These are phyloP conservation scores for Mycothermus thermophilus DNA, from an alignment of 495 filamentous ascomycete species.

Conservation along the genomic window DNA sequence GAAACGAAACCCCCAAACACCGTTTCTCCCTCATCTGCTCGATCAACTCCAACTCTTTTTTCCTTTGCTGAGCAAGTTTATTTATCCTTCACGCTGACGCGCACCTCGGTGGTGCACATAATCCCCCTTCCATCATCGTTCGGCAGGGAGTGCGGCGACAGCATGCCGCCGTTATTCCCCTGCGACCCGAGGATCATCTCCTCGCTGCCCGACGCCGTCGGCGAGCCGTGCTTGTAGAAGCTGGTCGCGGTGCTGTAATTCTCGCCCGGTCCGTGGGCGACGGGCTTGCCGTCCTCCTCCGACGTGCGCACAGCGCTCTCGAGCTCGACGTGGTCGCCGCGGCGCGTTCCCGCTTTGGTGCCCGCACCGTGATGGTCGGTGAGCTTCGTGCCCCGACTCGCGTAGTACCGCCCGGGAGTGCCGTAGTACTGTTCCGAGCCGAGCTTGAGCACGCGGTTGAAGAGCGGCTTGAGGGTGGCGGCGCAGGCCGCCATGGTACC, in stretches of 20 bases:
- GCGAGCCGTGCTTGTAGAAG: constrained; percentile 3
- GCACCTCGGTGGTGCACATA: constrained; percentile 6
- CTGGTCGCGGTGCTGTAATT: constrained; percentile 1
- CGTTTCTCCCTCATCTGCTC: too few species aligned
- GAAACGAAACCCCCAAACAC: too few species aligned
- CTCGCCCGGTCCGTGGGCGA: not conserved
- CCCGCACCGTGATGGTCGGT: not conserved
- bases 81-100: not conserved
- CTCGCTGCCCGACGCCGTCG: constrained; percentile 3
- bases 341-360: not conserved
- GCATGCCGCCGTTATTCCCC: not conserved
- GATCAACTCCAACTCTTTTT: too few species aligned
- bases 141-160: not conserved
- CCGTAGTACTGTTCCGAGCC: constrained; percentile 1
- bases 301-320: not conserved
- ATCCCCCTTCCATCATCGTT: constrained; percentile 2
- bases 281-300: not conserved
- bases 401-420: constrained; percentile 1
- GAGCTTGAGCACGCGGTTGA: constrained; percentile 7
- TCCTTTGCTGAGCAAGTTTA: too few species aligned
- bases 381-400: not conserved
- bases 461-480: constrained; percentile 9
- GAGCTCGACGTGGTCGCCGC: not conserved
- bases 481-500: constrained; percentile 14
- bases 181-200: constrained; percentile 3